Percentiles rank a stretch among this genome's conserved stretches.
Evolutionary conservation across 1,284 basidiomycete genomes (phyloP).

Genomic region (Singerocomus inundabilis): DNA sequence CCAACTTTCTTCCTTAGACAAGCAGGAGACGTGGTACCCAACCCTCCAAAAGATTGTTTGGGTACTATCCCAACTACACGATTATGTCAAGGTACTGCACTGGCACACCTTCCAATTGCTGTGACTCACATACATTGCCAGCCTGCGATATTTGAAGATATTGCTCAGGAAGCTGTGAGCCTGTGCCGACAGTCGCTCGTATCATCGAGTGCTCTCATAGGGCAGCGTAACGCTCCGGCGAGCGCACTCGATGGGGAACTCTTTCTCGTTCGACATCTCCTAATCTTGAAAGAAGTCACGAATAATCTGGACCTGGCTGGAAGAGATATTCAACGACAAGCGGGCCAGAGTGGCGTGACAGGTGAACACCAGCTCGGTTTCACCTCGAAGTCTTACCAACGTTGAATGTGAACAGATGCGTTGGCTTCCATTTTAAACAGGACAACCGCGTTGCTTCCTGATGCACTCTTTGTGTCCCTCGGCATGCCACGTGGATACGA

Average conservation of each 20-base stretch:
- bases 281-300: constrained; percentile 88
- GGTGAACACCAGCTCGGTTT: constrained; percentile 36
- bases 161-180: constrained; percentile 86
- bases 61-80: constrained; percentile 84
- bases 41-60: constrained; percentile 82
- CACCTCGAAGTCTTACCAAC: constrained; percentile 4
- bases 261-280: constrained; percentile 86
- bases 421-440: constrained; percentile 69
- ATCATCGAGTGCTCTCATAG: constrained; percentile 64
- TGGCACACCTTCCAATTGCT: neutral
- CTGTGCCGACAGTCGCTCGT: constrained; percentile 80
- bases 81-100: constrained; percentile 79
- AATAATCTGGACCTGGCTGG: constrained; percentile 68
- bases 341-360: constrained; percentile 50
- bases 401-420: constrained; percentile 51
- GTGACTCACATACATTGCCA: constrained; percentile 31
- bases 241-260: constrained; percentile 68
- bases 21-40: constrained; percentile 86
- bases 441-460: constrained; percentile 71
- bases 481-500: constrained; percentile 57
- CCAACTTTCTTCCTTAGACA: constrained; percentile 67
- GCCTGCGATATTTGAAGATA: constrained; percentile 90
- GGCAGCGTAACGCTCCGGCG: constrained; percentile 44
- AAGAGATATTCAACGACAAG: constrained; percentile 36
- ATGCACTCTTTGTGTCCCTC: constrained; percentile 64